phyloP scores from a whole-genome alignment of 441 rosid genomes.

The Sinapis alba region DNA sequence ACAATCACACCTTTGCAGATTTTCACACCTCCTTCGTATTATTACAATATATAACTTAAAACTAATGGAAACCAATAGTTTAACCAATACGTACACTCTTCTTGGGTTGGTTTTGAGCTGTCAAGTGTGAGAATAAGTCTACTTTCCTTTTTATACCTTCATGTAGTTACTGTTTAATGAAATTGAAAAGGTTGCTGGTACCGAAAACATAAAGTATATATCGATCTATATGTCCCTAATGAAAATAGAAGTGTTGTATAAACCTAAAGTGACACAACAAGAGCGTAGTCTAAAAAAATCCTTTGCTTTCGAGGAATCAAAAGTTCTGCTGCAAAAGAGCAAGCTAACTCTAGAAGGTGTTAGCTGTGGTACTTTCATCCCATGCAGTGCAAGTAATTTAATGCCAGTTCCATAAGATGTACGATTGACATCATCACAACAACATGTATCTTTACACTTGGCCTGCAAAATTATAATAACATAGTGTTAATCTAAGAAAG shows the following conservation, averaged over 20 bases:
- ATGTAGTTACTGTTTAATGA: conserved; percentile 42
- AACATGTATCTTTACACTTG: too few species aligned
- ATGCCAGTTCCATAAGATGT: conserved; percentile 65
- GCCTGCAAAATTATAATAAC: too few species aligned
- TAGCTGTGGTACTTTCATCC: conserved; percentile 92
- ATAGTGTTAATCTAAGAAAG: too few species aligned
- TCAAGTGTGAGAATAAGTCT: conserved; percentile 69
- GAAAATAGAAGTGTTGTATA: too few species aligned
- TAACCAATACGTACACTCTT: conserved; percentile 61
- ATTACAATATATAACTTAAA: too few species aligned
- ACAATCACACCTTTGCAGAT: too few species aligned
- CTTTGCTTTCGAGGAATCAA: conserved; percentile 76
- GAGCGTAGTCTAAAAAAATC: conserved; percentile 76
- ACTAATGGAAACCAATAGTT: too few species aligned
- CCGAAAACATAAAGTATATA: conserved; percentile 6
- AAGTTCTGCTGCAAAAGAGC: conserved; percentile 79
- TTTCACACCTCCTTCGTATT: too few species aligned
- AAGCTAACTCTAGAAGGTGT: conserved; percentile 92
- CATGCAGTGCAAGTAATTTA: conserved; percentile 72
- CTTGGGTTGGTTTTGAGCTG: conserved; percentile 55
- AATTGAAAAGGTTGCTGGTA: neutral
- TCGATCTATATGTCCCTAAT: conserved; percentile 11
- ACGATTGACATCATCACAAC: conserved; percentile 95
- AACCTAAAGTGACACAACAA: conserved; percentile 83
- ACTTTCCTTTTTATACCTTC: conserved; percentile 78